Base-by-base conservation (phyloP, 2,329 filamentous ascomycete species). In the Fusarium zealandicum region DNA sequence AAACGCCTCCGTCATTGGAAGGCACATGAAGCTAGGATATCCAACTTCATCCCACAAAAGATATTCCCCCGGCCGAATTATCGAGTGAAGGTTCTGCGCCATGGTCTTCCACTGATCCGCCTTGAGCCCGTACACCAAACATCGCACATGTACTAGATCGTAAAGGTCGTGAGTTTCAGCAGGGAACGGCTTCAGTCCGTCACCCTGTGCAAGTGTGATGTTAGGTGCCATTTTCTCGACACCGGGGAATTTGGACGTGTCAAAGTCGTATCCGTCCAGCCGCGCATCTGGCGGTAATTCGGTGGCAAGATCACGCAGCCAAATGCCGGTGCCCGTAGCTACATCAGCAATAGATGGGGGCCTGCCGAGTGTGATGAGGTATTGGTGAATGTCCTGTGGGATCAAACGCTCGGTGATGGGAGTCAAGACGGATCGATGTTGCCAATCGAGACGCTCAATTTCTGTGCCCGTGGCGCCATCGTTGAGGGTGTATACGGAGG, bases 301-400 rank as follows among this genome's bases (percentile, higher is more conserved):
- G 4, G 36, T 17, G 6, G 63, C 58, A 22, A 65, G 42, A 25
- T 64, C 57, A 9, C 18, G 35, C 11, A 64, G 62, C 60, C 63
- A 66, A n/a, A 66, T 44, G 4, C 54, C 63, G 1, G 60, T 65
- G n/a, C 61, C 63, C 3, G 59, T 57, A 11, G 37, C 54, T 5
- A 64, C 28, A 31, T 63, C 59, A 3, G 59, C 61, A 16, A 64
- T 37, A 6, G 30, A 32, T n/a, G 39, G 27, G 3, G 33, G 14
- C 1, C 27, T 9, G 6, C 16, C 27, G 18, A 38, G 25, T 3
- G 14, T 20, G 7, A n/a, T 11, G n/a, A 44, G 47, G 13, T 51
- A 17, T 12, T 37, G 25, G 11, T 25, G 22, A 25, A 51, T 51
- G 11, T 17, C 13, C 3, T 31, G 12, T 4, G 33, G 43, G 3